Evolutionary conservation across 1,139 yeast species (phyloP), one percentile per base, ranked within the genome.

Genomic region (Magnusiomyces paraingens): DNA sequence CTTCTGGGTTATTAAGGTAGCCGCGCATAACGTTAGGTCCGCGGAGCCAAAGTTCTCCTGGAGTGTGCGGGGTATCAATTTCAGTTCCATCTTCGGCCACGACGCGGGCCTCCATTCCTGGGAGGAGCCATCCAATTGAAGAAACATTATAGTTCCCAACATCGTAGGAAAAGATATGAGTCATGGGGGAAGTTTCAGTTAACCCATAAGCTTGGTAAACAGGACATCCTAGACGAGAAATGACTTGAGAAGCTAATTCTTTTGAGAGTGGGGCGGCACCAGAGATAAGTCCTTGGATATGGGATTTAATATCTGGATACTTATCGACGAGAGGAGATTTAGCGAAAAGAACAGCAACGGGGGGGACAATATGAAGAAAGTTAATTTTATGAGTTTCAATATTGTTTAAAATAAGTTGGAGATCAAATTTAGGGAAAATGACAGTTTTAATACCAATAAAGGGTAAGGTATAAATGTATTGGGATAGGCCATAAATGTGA

Each of bases 121-220:
- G 64, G 14, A 66, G 55, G n/a, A 69, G 61, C 61, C 67, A 61
- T 32, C 88, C 88, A 64, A 83, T 78, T 48, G 80, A 70, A 12
- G 64, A 64, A 5, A 53, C 54, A 47, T 61, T 60, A 47, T 62
- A 61, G 11, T 49, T 52, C 12, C 58, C 55, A 10, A 53, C 46
- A 42, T 61, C 60, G 32, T 52, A 57, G 4, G 52, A 44, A 45
- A 57, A 58, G 15, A 55, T 44, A 47, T 64, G 66, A 20, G 71
- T 59, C 48, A 69, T 63, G 0, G 74, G 75, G 2, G 72, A 61
- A 2, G 73, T 64, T 55, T 71, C 74, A 1, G 94, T 86, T 58
- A 84, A 73, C 0, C 95, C 95, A 65, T 86, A 86, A n/a, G 91
- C 94, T 69, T 86, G 93, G 36, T 52, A 55, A 17, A 71, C 53